Base-by-base conservation (phyloP, 495 filamentous ascomycete genomes). In the Margaritispora aquatica region DNA sequence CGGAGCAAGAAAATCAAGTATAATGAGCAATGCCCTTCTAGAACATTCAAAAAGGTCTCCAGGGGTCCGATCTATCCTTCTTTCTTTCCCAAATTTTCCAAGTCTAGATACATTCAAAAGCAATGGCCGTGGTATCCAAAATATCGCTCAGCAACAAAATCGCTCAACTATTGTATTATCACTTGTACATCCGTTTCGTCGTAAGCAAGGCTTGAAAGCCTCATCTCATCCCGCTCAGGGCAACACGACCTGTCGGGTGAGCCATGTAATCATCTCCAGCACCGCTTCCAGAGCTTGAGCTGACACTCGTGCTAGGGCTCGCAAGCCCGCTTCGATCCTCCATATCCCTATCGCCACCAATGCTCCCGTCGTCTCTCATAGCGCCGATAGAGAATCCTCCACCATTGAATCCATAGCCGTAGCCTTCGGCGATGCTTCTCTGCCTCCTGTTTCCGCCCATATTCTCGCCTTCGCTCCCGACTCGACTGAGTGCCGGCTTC, bases 401-500 rank as follows among this genome's bases (percentile, higher is more conserved):
- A 27, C 61, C 54, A 41, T 56, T 61, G n/a, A 50, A 62, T 7
- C 60, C 59, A 21, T 60, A 64, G 1, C 51, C 59, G 23, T 62
- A 64, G 11, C 61, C 62, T n/a, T 64, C 61, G 26, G 53, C 59
- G 11, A 59, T 53, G 50, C 57, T 65, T 48, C 62, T 55, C 46
- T 62, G 55, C 31, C 57, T 58, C 54, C 60, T 50, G 19, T 23
- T 49, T 1, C 60, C 47, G 23, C 49, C 44, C 1, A 62, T n/a
- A 46, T 59, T 62, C 24, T 67, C 63, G 17, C 51, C 55, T 51
- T 69, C 66, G 26, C 58, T 62, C 1, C 58, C 61, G 2, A 59
- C 60, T 41, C 66, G n/a, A 23, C 59, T 63, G 22, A 69, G 49
- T 3, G 59, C 68, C 57, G 80, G 80, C 60, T 83, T 83, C 70